phyloP scores from a whole-genome alignment of 2,329 filamentous ascomycete genomes.

The Trichoderma guizhouense region DNA sequence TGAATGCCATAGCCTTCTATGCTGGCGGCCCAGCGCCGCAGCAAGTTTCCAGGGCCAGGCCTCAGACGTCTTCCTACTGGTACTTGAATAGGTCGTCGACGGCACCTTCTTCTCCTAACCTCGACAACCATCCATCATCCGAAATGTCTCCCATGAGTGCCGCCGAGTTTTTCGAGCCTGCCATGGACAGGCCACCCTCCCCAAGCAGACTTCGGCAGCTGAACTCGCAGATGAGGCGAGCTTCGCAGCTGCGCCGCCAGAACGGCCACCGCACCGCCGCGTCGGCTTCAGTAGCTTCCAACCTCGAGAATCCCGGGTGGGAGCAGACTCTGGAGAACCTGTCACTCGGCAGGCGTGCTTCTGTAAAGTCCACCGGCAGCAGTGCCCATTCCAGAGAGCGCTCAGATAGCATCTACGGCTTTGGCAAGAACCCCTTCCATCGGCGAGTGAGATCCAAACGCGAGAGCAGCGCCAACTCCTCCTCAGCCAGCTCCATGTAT shows the following conservation, averaged over 20 bases:
- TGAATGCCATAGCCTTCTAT: conserved; percentile 19
- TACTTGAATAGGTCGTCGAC: conserved; percentile 62
- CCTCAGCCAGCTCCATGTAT: conserved; percentile 47
- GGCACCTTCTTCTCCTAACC: conserved; percentile 50
- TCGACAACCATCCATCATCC: neutral
- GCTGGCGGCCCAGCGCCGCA: conserved; percentile 6
- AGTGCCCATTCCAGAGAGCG: conserved; percentile 47
- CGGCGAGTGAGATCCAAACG: conserved; percentile 49
- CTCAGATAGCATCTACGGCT: conserved; percentile 57
- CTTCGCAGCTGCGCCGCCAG: conserved; percentile 40
- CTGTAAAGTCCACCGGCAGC: conserved; percentile 52
- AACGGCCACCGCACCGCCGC: conserved; percentile 41
- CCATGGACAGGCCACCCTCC: conserved; percentile 59
- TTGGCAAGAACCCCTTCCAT: conserved; percentile 58
- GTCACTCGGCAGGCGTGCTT: conserved; percentile 54
- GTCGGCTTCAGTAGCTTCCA: conserved; percentile 51
- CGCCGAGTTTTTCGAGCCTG: conserved; percentile 51
- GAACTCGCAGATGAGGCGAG: conserved; percentile 56
- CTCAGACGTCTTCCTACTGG: neutral
- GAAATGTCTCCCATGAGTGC: conserved; percentile 15
- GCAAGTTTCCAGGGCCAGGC: neutral
- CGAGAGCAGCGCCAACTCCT: conserved; percentile 48
- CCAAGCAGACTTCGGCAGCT: conserved; percentile 57
- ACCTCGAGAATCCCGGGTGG: conserved; percentile 45
- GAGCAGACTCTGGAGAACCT: conserved; percentile 48